These are phyloP conservation scores for Coemansia sp. DNA, from an alignment of 192 early-diverging fungal genomes.

Conservation along the genomic window DNA sequence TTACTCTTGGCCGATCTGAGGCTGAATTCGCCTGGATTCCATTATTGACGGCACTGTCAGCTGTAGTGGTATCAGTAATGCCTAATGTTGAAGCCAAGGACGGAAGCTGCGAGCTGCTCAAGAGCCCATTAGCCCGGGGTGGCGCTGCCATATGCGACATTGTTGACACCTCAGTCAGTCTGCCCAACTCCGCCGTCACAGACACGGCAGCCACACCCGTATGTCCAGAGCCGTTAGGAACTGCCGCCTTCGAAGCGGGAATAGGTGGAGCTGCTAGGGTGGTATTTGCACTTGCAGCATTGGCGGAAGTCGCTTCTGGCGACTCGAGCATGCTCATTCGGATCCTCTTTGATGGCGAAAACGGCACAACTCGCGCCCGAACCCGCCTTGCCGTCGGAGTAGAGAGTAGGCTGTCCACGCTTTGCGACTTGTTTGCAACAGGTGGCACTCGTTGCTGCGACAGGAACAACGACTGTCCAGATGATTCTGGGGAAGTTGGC, in stretches of 20 bases:
- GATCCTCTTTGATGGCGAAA: constrained; percentile 44
- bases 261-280: background rate
- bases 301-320: background rate
- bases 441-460: background rate
- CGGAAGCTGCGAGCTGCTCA: background rate
- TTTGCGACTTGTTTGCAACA: background rate
- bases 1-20: background rate
- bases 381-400: constrained; percentile 8
- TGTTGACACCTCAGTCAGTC: background rate
- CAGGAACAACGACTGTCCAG: constrained; percentile 1
- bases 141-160: background rate
- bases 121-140: background rate
- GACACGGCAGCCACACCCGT: background rate
- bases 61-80: background rate
- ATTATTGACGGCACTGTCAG: background rate
- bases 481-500: background rate
- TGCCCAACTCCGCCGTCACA: background rate
- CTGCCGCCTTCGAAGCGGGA: background rate
- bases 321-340: constrained; percentile 32
- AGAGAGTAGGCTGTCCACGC: background rate
- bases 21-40: background rate
- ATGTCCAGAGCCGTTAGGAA: background rate
- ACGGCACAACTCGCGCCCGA: background rate
- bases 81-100: background rate
- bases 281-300: background rate